Percentiles rank a stretch among this genome's conserved stretches.
Evolutionary conservation across 306 rosid species (phyloP).

Genomic region (Bauhinia variegata): DNA sequence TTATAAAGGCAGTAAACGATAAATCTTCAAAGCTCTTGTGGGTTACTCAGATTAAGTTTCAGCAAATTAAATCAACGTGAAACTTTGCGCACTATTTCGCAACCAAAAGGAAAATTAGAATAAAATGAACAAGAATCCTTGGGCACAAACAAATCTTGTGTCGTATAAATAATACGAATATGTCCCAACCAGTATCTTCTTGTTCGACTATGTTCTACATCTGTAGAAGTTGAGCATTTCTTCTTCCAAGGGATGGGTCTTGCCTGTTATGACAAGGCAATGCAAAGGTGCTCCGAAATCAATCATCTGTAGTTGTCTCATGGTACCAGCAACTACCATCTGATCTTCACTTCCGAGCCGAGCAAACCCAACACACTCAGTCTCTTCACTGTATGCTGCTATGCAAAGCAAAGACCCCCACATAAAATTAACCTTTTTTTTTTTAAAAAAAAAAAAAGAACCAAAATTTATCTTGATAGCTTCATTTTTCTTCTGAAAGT

Average conservation of each 20-base stretch:
- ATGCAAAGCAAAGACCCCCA: neutral
- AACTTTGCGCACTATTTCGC: neutral
- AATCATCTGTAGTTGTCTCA: slow-evolving; percentile 65
- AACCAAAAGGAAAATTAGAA: neutral
- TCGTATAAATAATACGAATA: slow-evolving; percentile 12
- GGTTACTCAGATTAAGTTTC: neutral
- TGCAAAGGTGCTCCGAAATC: slow-evolving; percentile 94
- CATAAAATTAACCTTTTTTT: too few relatives aligned
- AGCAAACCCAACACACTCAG: slow-evolving; percentile 88
- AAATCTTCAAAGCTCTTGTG: neutral
- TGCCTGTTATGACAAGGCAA: slow-evolving; percentile 85
- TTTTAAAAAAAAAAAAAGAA: neutral
- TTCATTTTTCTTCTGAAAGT: slow-evolving; percentile 5
- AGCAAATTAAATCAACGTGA: neutral
- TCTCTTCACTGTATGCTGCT: slow-evolving; percentile 70
- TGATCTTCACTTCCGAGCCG: slow-evolving; percentile 90
- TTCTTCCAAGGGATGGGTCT: slow-evolving; percentile 88
- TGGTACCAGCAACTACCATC: slow-evolving; percentile 70
- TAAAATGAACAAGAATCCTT: neutral
- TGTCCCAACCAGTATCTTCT: slow-evolving; percentile 15
- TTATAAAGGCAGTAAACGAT: neutral
- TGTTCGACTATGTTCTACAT: slow-evolving; percentile 35
- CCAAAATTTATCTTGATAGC: neutral
- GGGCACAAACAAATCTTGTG: neutral
- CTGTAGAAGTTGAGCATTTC: slow-evolving; percentile 84